A percentile compares a stretch with the other conserved stretches of the same genome.
Evolutionary conservation across 495 filamentous ascomycete species (phyloP).

Genomic region (Penicillium crystallinum): DNA sequence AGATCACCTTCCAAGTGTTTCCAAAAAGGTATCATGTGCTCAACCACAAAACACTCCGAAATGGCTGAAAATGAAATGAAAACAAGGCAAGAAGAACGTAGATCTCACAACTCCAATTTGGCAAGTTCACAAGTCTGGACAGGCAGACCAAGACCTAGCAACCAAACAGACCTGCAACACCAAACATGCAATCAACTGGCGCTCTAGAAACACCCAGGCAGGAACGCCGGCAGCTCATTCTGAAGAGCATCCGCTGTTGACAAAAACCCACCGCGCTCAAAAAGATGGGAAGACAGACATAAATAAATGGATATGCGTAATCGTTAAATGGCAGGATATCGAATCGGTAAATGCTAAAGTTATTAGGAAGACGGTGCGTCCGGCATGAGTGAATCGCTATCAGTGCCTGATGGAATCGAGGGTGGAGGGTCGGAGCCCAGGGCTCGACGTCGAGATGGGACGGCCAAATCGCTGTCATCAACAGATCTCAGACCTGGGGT

Average conservation of each 20-base stretch:
- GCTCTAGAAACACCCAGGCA: conserved; percentile 11
- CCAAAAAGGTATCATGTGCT: conserved; percentile 7
- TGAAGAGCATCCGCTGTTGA: conserved; percentile 2
- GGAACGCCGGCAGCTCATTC: conserved; percentile 11
- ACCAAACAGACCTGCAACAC: conserved; percentile 14
- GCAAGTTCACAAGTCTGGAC: background rate
- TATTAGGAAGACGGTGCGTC: conserved; percentile 33
- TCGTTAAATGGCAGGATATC: conserved; percentile 22
- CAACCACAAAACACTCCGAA: conserved; percentile 2
- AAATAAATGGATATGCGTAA: conserved; percentile 21
- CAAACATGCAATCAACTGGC: conserved; percentile 18
- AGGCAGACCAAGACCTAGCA: background rate
- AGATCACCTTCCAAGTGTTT: conserved; percentile 2
- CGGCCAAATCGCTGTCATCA: conserved; percentile 15
- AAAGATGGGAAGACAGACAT: conserved; percentile 12
- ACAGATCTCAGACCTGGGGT: conserved; percentile 28
- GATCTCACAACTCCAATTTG: background rate
- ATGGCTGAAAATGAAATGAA: conserved; percentile 1
- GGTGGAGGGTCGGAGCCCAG: conserved; percentile 35
- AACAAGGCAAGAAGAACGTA: background rate
- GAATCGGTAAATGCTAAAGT: conserved; percentile 6
- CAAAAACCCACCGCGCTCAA: conserved; percentile 13
- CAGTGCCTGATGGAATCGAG: conserved; percentile 21
- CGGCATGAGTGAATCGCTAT: conserved; percentile 37
- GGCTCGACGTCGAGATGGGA: conserved; percentile 15